A percentile compares a stretch with the other conserved stretches of the same genome.
Conservation (phyloP, 352 stramenopile species). For the Pythium sukuiense region DNA sequence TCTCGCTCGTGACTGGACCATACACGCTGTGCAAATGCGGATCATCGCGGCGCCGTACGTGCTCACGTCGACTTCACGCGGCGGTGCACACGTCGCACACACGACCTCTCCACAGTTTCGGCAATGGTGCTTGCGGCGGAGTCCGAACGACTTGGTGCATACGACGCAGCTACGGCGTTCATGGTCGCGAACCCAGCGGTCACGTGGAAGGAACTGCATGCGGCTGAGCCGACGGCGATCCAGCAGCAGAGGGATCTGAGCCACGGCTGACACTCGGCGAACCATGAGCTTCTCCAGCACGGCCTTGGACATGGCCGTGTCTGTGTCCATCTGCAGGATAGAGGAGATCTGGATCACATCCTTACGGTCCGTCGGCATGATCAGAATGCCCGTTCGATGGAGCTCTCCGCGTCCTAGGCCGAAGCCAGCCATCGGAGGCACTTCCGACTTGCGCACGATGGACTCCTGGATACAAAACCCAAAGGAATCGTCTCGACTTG, state of each 20-base stretch:
- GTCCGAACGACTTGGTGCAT: constrained; percentile 62
- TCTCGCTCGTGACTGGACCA: constrained; percentile 41
- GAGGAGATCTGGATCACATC: constrained; percentile 68
- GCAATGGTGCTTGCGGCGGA: constrained; percentile 67
- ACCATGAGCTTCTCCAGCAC: constrained; percentile 52
- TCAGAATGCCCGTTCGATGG: constrained; percentile 61
- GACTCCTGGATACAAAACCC: constrained; percentile 75
- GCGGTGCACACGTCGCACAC: constrained; percentile 62
- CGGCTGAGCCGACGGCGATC: constrained; percentile 58
- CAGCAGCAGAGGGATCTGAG: constrained; percentile 49
- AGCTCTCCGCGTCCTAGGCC: constrained; percentile 55
- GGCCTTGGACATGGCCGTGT: constrained; percentile 31
- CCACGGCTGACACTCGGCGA: constrained; percentile 45
- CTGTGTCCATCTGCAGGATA: constrained; percentile 55
- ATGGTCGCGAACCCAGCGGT: constrained; percentile 62
- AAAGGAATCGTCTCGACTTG: constrained; percentile 30
- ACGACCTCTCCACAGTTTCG: constrained; percentile 76
- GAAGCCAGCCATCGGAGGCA: constrained; percentile 55
- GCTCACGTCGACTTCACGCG: constrained; percentile 46
- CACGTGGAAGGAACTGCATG: constrained; percentile 48
- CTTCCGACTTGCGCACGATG: constrained; percentile 56
- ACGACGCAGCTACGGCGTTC: constrained; percentile 60
- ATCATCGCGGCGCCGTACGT: constrained; percentile 35
- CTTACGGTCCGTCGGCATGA: constrained; percentile 53
- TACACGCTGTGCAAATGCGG: constrained; percentile 68